phyloP scores from a whole-genome alignment of 352 stramenopile species.

The Thraustochytrium striatum region DNA sequence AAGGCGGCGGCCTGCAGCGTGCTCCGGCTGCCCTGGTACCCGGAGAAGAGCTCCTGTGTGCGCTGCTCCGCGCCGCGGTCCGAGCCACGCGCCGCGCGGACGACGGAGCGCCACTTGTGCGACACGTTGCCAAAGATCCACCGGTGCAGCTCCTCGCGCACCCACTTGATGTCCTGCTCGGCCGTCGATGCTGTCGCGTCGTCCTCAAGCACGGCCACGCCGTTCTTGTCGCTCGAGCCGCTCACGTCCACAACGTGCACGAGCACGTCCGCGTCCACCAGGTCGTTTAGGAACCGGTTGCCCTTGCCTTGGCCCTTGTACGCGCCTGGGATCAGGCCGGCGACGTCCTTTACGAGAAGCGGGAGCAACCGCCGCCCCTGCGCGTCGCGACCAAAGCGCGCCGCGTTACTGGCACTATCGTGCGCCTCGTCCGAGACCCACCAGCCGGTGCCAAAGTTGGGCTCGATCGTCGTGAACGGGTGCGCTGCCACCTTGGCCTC shows the following conservation, averaged over 20 bases:
- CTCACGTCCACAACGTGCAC: conserved; percentile 68
- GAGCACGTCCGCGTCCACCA: conserved; percentile 70
- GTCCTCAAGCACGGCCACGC: conserved; percentile 57
- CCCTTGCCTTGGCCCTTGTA: conserved; percentile 66
- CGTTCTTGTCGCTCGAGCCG: conserved; percentile 62
- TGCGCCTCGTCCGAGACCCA: conserved; percentile 45
- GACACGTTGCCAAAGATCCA: conserved; percentile 51
- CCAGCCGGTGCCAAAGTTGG: conserved; percentile 65
- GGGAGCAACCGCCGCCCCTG: conserved; percentile 61
- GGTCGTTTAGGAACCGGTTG: conserved; percentile 71
- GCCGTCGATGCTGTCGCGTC: conserved; percentile 6
- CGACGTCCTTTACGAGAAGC: conserved; percentile 68
- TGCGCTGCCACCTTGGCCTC: conserved; percentile 67
- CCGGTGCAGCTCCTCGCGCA: conserved; percentile 50
- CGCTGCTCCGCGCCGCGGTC: neutral
- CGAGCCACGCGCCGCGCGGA: neutral
- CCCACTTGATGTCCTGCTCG: conserved; percentile 45
- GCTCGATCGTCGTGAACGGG: conserved; percentile 75
- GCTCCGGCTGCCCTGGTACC: conserved; percentile 34
- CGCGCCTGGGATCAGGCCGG: conserved; percentile 68
- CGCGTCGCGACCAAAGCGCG: conserved; percentile 60
- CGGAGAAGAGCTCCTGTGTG: conserved; percentile 17
- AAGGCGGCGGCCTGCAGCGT: neutral
- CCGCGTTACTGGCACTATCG: too few relatives aligned
- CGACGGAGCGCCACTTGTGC: conserved; percentile 38